Evolutionary conservation across 257 asterid genomes (phyloP), one percentile per base, ranked within the genome.

Genomic region (Primulina eburnea): DNA sequence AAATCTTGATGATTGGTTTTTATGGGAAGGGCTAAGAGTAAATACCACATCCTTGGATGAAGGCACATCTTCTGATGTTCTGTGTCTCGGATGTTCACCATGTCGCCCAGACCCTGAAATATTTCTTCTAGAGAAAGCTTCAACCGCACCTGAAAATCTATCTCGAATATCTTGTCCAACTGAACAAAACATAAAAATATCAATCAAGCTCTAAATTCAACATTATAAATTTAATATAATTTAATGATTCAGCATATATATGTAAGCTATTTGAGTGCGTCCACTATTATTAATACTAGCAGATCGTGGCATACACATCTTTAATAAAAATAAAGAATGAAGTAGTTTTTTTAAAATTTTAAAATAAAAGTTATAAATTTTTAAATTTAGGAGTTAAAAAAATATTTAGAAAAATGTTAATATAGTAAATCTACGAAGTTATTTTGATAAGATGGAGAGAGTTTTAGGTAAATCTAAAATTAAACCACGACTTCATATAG

Each of bases 1-100:
- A 38, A 37, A n/a, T 24, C 43, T 72, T 18, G 47, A 47, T 12
- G n/a, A 12, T n/a, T 5, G 67, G 53, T 68, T 62, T 59, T 9
- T 17, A 62, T 17, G 35, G 40, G 71, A 67, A 18, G 30, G 38
- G 18, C 35, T 62, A 62, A 73, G 65, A 64, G 67, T 21, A 29
- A 73, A 63, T 92, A 92, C 98, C 98, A 90, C 96, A 80, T 92
- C 95, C 84, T 90, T 92, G 58, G 98, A 92, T 38, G 95, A 87
- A 74, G 98, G 92, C 64, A 77, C 82, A 77, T 85, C 95, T 30
- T 90, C 96, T 21, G 88, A 80, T 66, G 87, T 78, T 70, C 90
- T 81, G 74, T 83, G 84, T 79, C 90, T 84, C 32, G 84, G 56
- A 75, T 82, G 83, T 75, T 89, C 96, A 68, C 85, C 95, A 76